Conservation (phyloP, 2,329 filamentous ascomycete species). For the Epichloe baconii region DNA sequence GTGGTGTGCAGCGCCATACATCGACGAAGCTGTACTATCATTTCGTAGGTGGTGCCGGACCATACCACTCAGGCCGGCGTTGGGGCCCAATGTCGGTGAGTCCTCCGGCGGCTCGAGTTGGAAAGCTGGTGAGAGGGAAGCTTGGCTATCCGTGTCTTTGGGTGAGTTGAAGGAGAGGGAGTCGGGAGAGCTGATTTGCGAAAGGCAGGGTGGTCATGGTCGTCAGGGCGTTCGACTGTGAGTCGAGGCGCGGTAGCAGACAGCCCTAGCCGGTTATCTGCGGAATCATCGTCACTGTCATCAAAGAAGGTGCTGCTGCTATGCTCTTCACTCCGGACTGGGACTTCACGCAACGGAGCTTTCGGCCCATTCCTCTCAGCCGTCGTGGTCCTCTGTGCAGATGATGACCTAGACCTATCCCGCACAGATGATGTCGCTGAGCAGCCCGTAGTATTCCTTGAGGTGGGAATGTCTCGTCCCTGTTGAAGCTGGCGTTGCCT, state of each 20-base stretch:
- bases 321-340: slow-evolving; percentile 20
- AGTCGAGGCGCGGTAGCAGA: slow-evolving; percentile 21
- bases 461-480: slow-evolving; percentile 50
- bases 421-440: slow-evolving; percentile 28
- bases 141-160: slow-evolving; percentile 15
- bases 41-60: slow-evolving; percentile 74
- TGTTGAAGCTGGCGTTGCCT: slow-evolving; percentile 71
- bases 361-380: slow-evolving; percentile 20
- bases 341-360: slow-evolving; percentile 14
- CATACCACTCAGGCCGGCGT: slow-evolving; percentile 60
- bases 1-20: slow-evolving; percentile 43
- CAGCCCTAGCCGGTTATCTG: slow-evolving; percentile 4
- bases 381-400: slow-evolving; percentile 23
- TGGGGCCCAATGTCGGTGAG: slow-evolving; percentile 68
- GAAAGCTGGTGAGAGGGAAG: slow-evolving; percentile 9
- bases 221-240: slow-evolving; percentile 33
- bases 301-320: slow-evolving; percentile 28
- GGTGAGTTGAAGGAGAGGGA: slow-evolving; percentile 22
- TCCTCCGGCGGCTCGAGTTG: slow-evolving; percentile 32
- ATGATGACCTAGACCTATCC: slow-evolving; percentile 33
- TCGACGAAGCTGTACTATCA: slow-evolving; percentile 69
- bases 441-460: slow-evolving; percentile 32
- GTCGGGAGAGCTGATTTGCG: slow-evolving; percentile 31
- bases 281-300: slow-evolving; percentile 28
- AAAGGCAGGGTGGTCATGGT: slow-evolving; percentile 42